phyloP scores from a whole-genome alignment of 148 eudicot genomes.

The Drosera capensis region DNA sequence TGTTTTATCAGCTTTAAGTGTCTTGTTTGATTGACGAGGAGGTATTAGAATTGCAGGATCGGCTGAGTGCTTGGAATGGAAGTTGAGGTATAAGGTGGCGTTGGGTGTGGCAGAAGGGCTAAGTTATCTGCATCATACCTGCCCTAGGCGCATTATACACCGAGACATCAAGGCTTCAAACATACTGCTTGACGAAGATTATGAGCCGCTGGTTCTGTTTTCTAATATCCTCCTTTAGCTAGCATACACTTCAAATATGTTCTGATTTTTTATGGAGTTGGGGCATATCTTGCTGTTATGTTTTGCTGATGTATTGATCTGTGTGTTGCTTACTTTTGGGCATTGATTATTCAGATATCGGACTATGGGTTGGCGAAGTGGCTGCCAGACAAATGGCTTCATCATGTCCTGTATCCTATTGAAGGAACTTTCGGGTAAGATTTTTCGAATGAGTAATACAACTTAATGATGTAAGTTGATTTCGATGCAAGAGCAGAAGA shows the following conservation, averaged over 20 bases:
- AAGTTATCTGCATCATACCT: constrained; percentile 65
- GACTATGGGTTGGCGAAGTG: constrained; percentile 96
- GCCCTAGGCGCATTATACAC: constrained; percentile 88
- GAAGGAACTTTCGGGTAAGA: constrained; percentile 97
- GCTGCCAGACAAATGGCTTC: constrained; percentile 88
- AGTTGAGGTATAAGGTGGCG: constrained; percentile 53
- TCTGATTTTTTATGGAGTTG: not conserved
- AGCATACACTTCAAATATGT: not conserved
- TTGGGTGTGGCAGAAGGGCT: constrained; percentile 80
- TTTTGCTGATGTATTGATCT: not conserved
- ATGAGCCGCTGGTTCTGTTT: constrained; percentile 56
- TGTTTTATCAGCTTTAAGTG: not conserved
- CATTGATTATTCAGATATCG: constrained; percentile 56
- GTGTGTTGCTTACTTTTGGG: not conserved
- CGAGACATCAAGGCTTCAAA: constrained; percentile 95
- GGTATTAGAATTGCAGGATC: constrained; percentile 27
- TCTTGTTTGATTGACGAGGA: constrained; percentile 2
- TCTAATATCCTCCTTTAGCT: not conserved
- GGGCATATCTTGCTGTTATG: not conserved
- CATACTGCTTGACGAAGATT: constrained; percentile 58
- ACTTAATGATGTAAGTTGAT: too few relatives aligned
- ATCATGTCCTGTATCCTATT: constrained; percentile 77
- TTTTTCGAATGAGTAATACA: too few relatives aligned
- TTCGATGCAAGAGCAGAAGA: not conserved
- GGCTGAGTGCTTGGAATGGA: constrained; percentile 39